A percentile compares a stretch with the other conserved stretches of the same genome.
Conservation (phyloP, 129 eudicot species). For the Saposhnikovia divaricata region DNA sequence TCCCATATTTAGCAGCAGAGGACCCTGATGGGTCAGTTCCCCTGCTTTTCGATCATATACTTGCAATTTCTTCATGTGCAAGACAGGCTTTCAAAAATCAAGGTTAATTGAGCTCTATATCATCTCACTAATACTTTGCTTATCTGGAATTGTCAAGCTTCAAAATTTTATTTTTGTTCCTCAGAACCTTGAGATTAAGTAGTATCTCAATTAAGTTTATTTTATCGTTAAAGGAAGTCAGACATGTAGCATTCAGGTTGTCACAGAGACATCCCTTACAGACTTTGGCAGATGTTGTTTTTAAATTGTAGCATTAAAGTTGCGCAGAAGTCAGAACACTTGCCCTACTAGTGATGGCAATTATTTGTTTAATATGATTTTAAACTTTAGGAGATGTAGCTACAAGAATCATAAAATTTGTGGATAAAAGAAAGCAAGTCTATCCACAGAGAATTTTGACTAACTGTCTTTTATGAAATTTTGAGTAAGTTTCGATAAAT, state of each 20-base stretch:
- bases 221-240: background rate
- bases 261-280: background rate
- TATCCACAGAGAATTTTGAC: background rate
- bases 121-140: background rate
- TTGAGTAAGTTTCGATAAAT: background rate
- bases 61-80: conserved; percentile 94
- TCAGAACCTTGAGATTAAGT: background rate
- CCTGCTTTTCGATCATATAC: conserved; percentile 94
- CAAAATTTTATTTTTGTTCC: background rate
- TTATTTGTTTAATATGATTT: background rate
- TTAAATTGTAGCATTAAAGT: background rate
- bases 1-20: conserved; percentile 90
- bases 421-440: background rate
- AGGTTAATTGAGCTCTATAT: conserved; percentile 44
- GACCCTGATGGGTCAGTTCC: conserved; percentile 98
- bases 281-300: background rate
- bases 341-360: background rate
- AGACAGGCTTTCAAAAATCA: conserved; percentile 77
- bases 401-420: background rate
- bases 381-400: background rate
- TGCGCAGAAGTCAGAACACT: background rate
- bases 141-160: background rate
- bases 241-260: background rate
- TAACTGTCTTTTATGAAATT: background rate
- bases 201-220: background rate